These are phyloP conservation scores for Halteria grandinella DNA, from an alignment of 73 alveolate genomes.

Conservation along the genomic window DNA sequence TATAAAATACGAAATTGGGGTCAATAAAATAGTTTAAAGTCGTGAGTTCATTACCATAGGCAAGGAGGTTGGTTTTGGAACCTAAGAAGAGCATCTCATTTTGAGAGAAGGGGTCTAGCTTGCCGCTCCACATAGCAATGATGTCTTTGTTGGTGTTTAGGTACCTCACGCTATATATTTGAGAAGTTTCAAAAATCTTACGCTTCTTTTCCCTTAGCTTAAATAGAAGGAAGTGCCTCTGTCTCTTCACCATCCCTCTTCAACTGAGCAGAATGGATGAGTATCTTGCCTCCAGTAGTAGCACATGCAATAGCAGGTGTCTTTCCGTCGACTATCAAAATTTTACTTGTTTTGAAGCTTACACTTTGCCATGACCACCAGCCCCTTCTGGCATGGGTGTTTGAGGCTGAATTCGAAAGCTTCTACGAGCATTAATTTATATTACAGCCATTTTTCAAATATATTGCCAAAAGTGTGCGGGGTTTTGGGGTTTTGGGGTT, in stretches of 20 bases:
- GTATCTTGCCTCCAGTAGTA: constrained; percentile 93
- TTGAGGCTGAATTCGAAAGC: constrained; percentile 77
- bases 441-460: too few species aligned
- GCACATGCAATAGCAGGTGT: constrained; percentile 84
- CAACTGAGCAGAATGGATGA: constrained; percentile 84
- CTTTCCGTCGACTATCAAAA: constrained; percentile 63
- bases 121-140: constrained; percentile 67
- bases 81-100: constrained; percentile 87
- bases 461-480: too few species aligned
- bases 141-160: constrained; percentile 83
- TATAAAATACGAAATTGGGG: too few species aligned
- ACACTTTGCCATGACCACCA: constrained; percentile 77
- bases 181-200: constrained; percentile 40
- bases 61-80: constrained; percentile 87
- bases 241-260: constrained; percentile 50
- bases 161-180: constrained; percentile 47
- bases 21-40: too few species aligned
- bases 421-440: constrained; percentile 82
- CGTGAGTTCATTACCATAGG: constrained; percentile 72
- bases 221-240: constrained; percentile 27
- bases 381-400: constrained; percentile 70
- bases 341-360: constrained; percentile 23
- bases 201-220: constrained; percentile 71
- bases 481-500: too few species aligned
- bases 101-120: constrained; percentile 71